These are phyloP conservation scores for Ophiocordyceps unilateralis DNA, from an alignment of 2,329 filamentous ascomycete species.

Conservation along the genomic window DNA sequence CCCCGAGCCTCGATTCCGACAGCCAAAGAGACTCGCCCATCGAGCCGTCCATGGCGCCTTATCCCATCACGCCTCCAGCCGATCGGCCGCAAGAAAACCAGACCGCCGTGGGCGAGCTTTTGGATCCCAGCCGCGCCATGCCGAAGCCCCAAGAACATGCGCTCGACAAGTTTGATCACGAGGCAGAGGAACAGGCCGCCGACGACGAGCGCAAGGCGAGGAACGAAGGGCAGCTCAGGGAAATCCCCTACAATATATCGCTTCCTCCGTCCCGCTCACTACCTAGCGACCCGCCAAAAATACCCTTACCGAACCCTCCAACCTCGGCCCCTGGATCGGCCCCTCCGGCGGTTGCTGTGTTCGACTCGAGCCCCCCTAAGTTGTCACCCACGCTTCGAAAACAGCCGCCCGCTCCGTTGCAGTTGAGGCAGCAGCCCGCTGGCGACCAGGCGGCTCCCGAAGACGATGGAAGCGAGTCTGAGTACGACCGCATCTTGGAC, in stretches of 20 bases:
- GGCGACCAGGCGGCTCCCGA: constrained; percentile 18
- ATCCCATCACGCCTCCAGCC: constrained; percentile 47
- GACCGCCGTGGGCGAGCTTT: constrained; percentile 30
- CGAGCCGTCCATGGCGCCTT: constrained; percentile 40
- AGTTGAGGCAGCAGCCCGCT: constrained; percentile 29
- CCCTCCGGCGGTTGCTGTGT: constrained; percentile 21
- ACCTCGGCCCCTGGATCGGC: constrained; percentile 6
- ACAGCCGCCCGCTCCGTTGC: constrained; percentile 68
- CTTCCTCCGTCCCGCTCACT: constrained; percentile 39
- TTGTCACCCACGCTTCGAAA: constrained; percentile 51
- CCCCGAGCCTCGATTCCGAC: constrained; percentile 32
- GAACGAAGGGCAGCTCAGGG: constrained; percentile 22
- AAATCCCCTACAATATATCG: constrained; percentile 31
- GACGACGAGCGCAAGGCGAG: constrained; percentile 27
- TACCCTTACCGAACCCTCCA: constrained; percentile 35
- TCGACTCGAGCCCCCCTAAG: constrained; percentile 25
- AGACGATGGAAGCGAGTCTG: constrained; percentile 57
- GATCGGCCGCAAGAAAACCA: constrained; percentile 24
- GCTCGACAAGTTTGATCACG: constrained; percentile 36
- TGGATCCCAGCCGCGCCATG: constrained; percentile 42
- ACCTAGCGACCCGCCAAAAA: constrained; percentile 32
- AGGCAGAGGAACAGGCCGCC: constrained; percentile 31
- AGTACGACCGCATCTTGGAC: constrained; percentile 65
- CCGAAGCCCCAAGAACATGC: constrained; percentile 44
- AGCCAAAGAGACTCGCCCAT: constrained; percentile 39